Evolutionary conservation across 768 basidiomycete species (phyloP), one percentile per base, ranked within the genome.

Genomic region (Kwoniella sp.): DNA sequence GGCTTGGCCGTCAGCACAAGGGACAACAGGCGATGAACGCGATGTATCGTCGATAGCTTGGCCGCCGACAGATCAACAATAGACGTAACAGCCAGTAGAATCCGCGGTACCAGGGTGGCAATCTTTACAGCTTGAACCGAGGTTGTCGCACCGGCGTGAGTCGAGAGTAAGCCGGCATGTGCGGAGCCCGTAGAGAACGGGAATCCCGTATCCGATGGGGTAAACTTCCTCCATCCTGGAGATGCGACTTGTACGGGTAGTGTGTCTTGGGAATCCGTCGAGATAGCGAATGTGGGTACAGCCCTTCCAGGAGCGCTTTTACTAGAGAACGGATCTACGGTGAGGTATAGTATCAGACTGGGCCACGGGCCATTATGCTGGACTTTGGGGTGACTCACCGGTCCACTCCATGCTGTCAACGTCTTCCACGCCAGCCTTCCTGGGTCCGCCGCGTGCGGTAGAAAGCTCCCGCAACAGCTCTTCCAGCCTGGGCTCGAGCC

Each of bases 401-500:
- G 48, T 57, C 56, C 56, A 57, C 7, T 36, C 38, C 14, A 43
- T 19, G 39, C 43, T 38, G 22, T 56, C 46, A 9, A 42, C 28
- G 19, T 38, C 37, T 22, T 14, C 23, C 15, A 31, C 23, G 14
- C 45, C 25, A 25, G n/a, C 56, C 43, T 50, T 64, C 44, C 17
- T 39, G 6, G 41, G 34, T 25, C 56, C 56, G 1, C 65, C 65
- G 28, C 62, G 42, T 8, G 50, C 53, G 22, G 32, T 56, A 3
- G 46, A 52, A 33, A 69, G 51, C 12, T 36, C 32, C 5, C 29
- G 76, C 14, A 88, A 72, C 27, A 82, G 73, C 23, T 78, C 77
- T 48, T 81, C 79, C 7, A 88, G 60, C 23, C 87, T 73, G 17
- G 80, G 79, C 55, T 88, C 84, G 55, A 87, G 86, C 71, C 88